Evolutionary conservation across 441 rosid species (phyloP), one percentile per base, ranked within the genome.

Genomic region (Viola pubescens): DNA sequence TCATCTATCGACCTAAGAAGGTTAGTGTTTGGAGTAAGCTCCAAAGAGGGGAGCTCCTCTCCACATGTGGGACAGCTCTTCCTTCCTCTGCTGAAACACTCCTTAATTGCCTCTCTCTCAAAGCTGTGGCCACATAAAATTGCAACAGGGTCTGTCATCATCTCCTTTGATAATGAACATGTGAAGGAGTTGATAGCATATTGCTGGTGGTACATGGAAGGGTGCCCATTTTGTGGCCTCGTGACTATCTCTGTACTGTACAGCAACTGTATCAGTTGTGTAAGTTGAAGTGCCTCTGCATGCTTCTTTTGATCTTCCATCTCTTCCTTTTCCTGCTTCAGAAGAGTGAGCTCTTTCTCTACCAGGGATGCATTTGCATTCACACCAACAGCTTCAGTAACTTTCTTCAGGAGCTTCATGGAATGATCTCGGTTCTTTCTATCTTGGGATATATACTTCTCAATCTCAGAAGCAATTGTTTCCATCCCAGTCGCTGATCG

Each of bases 241-340:
- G 63, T 53, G 42, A 66, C 73, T 1, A 71, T 69, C 63, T 79
- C 75, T 37, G 81, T 74, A 45, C 67, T 81, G 56, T 74, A 57
- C 52, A 78, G 54, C 63, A 78, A 61, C 58, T 81, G 77, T 39
- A 72, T 76, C 50, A 79, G 53, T 61, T 75, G 82, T 37, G 73
- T 64, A 41, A 76, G 61, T 62, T 78, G 83, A 56, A 81, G 66
- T 47, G 76, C 82, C 71, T 81, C 85, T 0, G 78, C 83, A 60
- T 69, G 83, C 63, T 81, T 70, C 76, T 81, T 76, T 51, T 75
- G 70, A 67, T 67, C 74, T 70, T 81, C 83, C 78, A 78, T 65
- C 62, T 76, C 79, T 58, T 75, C 73, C 56, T 68, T 81, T 56
- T 81, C 82, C 57, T 50, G 65, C 77, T 76, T 74, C 68, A 81